phyloP scores from a whole-genome alignment of 2,329 filamentous ascomycete genomes.

The Setomelanomma holmii region DNA sequence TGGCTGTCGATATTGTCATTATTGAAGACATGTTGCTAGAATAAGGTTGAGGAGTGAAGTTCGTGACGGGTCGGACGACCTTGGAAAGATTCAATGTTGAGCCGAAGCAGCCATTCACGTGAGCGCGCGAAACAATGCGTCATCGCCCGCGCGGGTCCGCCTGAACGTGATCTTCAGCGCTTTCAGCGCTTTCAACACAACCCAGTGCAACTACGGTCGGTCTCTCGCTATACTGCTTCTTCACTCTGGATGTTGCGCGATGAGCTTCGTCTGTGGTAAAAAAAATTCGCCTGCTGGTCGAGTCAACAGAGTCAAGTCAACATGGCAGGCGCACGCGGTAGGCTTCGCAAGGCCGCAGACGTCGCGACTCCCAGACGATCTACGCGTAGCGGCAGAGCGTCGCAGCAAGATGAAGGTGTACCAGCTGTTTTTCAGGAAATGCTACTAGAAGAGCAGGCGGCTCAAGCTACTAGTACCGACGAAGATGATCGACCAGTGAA shows the following conservation, averaged over 20 bases:
- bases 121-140: not conserved
- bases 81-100: not conserved
- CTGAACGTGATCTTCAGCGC: not conserved
- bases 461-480: constrained; percentile 35
- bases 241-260: no score
- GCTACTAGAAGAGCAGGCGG: constrained; percentile 51
- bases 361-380: constrained; percentile 29
- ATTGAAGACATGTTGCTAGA: no score
- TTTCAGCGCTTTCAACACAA: no score
- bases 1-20: no score
- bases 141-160: not conserved
- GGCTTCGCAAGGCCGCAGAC: constrained; percentile 26
- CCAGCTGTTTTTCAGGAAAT: constrained; percentile 56
- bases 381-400: constrained; percentile 26
- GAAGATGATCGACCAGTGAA: constrained; percentile 49
- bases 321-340: constrained; percentile 40
- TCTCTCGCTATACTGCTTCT: no score
- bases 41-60: no score
- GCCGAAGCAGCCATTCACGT: not conserved
- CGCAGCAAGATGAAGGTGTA: constrained; percentile 37
- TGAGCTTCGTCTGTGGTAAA: no score
- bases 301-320: no score
- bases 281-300: no score
- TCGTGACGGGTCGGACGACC: no score
- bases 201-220: no score